Evolutionary conservation across 192 early-diverging fungal genomes (phyloP).

Genomic region (Coemansia sp.): DNA sequence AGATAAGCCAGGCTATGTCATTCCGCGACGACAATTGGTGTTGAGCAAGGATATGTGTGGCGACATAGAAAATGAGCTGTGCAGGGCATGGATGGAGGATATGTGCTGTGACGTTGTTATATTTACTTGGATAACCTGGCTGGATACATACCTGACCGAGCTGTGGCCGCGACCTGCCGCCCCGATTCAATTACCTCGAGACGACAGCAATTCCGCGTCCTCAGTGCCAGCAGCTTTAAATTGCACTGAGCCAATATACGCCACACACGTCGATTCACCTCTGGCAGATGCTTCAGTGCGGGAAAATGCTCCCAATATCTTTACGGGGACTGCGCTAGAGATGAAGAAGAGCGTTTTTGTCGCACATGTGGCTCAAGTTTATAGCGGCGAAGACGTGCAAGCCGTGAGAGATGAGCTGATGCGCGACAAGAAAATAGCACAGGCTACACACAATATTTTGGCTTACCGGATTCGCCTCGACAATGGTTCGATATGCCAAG

Average conservation of each 20-base stretch:
- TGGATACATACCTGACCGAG: slow-evolving; percentile 34
- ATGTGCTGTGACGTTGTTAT: slow-evolving; percentile 43
- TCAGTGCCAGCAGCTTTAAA: background rate
- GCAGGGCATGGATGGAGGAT: slow-evolving; percentile 30
- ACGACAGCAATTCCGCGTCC: slow-evolving; percentile 2
- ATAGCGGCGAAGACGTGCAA: slow-evolving; percentile 59
- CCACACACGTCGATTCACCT: background rate
- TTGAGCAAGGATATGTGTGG: slow-evolving; percentile 29
- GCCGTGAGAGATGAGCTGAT: slow-evolving; percentile 54
- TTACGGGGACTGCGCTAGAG: slow-evolving; percentile 60
- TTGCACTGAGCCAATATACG: background rate
- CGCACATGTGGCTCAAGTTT: slow-evolving; percentile 68
- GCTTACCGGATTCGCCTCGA: slow-evolving; percentile 76
- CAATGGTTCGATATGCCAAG: slow-evolving; percentile 58
- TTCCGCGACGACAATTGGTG: slow-evolving; percentile 26
- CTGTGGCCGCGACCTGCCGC: slow-evolving; percentile 43
- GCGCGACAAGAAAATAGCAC: slow-evolving; percentile 74
- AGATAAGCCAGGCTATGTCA: slow-evolving; percentile 22
- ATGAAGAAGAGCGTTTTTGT: slow-evolving; percentile 87
- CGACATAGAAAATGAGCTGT: slow-evolving; percentile 25
- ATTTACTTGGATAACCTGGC: slow-evolving; percentile 50
- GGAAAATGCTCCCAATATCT: slow-evolving; percentile 43
- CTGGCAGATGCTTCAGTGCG: background rate
- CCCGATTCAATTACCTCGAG: slow-evolving; percentile 38
- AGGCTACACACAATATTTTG: slow-evolving; percentile 89